Evolutionary conservation across 1,284 basidiomycete genomes (phyloP), one percentile per base, ranked within the genome.

Genomic region (Pseudozyma flocculosa): DNA sequence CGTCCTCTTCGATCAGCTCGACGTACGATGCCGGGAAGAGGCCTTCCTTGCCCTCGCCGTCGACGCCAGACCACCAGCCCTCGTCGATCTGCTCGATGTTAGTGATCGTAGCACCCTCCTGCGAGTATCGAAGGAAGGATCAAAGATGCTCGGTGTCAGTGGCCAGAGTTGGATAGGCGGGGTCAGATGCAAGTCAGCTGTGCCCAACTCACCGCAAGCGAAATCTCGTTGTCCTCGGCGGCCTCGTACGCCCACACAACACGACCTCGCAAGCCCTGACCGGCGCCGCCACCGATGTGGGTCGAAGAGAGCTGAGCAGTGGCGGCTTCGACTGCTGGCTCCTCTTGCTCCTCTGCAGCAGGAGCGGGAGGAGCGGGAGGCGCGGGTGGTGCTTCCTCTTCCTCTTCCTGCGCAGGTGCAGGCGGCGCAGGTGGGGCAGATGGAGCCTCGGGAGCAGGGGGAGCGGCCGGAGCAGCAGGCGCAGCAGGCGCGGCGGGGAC

Each of bases 1-100:
- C 42, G 9, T 45, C 61, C 19, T 49, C 38, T 4, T 50, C 58
- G 13, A 71, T 43, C 18, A 76, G 50, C 50, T 75, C 75, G 29
- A 78, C 67, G 46, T 78, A 78, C 29, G 65, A 68, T 2, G 75
- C 63, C 10, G 75, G 75, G 65, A 78, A 76, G 1, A 78, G 59
- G 11, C 75, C 75, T 18, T 67, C 67, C 2, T 62, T 43, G 8
- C 75, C 75, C 17, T 69, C 48, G 7, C 68, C 59, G 14, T 53
- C 72, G 4, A 68, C 64, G 29, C 74, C 75, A 9, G 66, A 68
- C 75, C 75, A 78, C 75, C 75, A 78, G 8, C 73, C 75, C 30
- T 78, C 74, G 45, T 76, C 75, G 15, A 74, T 60, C 52, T 73
- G 66, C 30, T 76, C 65, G 23, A 78, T 68, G 21, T 61, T 42